phyloP scores from a whole-genome alignment of 164 flowering plant species.

The Chloranthus sessilifolius region DNA sequence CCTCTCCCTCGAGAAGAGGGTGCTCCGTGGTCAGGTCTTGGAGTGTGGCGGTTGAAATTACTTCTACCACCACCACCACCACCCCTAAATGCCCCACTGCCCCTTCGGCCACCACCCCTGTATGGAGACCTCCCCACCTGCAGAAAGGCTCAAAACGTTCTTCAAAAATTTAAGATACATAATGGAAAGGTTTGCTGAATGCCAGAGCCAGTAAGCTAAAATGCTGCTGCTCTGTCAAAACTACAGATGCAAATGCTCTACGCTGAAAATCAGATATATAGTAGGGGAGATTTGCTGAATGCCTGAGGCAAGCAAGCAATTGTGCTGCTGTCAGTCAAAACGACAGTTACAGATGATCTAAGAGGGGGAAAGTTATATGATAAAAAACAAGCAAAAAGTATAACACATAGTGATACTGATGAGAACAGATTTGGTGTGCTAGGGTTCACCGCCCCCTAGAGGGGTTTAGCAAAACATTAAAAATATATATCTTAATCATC shows the following conservation, averaged over 20 bases:
- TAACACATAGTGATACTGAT: no score
- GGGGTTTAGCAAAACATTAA: no score
- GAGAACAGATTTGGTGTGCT: no score
- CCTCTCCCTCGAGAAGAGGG: constrained; percentile 30
- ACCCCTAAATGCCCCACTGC: constrained; percentile 32
- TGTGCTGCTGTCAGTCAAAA: neutral
- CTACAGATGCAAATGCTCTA: neutral
- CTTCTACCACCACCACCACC: constrained; percentile 22
- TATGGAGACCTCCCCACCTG: constrained; percentile 36
- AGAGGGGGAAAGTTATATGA: no score
- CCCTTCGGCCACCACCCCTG: constrained; percentile 39
- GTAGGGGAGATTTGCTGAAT: neutral
- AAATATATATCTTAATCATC: no score
- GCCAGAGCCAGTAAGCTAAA: neutral
- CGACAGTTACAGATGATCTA: no score
- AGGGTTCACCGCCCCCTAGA: no score
- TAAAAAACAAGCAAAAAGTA: no score
- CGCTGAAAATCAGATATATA: neutral
- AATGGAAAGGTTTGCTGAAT: no score
- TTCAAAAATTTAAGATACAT: constrained; percentile 7
- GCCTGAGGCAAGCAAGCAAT: neutral
- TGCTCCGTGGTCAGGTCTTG: constrained; percentile 22
- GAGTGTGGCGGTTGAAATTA: constrained; percentile 16
- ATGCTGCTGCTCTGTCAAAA: neutral
- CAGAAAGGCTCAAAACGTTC: constrained; percentile 18